phyloP scores from a whole-genome alignment of 208 protist genomes.

The Leptomonas seymouri region DNA sequence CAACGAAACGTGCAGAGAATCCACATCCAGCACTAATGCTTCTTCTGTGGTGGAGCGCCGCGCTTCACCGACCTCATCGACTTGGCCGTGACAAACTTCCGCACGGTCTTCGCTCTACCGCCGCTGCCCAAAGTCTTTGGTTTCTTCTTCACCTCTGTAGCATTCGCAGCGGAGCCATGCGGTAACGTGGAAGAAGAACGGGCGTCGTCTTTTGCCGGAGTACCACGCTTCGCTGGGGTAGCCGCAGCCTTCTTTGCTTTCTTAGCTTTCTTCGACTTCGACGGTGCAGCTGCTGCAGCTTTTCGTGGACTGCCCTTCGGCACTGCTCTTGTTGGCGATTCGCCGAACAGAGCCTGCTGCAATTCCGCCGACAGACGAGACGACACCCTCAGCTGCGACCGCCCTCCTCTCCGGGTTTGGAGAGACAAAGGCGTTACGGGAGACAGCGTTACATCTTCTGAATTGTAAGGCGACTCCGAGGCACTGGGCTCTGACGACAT shows the following conservation, averaged over 20 bases:
- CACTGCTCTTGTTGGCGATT: background rate
- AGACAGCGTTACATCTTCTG: background rate
- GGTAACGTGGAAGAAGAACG: background rate
- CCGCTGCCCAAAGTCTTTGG: background rate
- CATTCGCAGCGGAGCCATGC: background rate
- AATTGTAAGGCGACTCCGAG: background rate
- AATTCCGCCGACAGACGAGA: constrained; percentile 34
- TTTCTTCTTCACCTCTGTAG: background rate
- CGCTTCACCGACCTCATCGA: constrained; percentile 13
- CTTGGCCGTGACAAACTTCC: constrained; percentile 34
- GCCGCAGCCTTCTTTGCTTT: constrained; percentile 1
- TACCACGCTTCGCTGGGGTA: background rate
- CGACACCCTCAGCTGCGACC: constrained; percentile 21
- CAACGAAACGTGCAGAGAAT: too few species aligned
- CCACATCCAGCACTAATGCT: too few species aligned
- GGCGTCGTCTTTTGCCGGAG: background rate
- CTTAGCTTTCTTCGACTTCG: background rate
- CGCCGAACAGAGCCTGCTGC: constrained; percentile 30
- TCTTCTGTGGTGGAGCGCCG: background rate
- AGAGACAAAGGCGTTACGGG: background rate
- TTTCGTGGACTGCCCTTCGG: background rate
- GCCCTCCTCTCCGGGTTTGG: background rate
- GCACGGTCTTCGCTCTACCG: background rate
- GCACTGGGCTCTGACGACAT: too few species aligned
- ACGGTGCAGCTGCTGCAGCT: background rate